These are phyloP conservation scores for Alternaria infectoria DNA, from an alignment of 2,329 filamentous ascomycete genomes.

Conservation along the genomic window DNA sequence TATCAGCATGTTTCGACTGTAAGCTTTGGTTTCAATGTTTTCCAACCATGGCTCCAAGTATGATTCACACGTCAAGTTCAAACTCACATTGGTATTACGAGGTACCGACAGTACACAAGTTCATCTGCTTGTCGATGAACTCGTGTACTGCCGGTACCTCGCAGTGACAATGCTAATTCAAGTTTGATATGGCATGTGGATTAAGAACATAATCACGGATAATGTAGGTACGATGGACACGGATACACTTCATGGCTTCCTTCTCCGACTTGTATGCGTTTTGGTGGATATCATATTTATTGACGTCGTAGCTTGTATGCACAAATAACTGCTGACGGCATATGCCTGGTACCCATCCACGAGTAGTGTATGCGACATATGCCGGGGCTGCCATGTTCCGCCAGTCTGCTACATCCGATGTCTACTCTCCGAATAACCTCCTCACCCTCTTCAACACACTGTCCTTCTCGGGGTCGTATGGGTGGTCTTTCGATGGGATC, in stretches of 20 bases:
- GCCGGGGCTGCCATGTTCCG: neutral
- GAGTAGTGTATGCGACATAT: neutral
- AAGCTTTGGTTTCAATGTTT: neutral
- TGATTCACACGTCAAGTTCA: accelerated
- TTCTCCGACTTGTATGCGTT: neutral
- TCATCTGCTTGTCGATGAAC: neutral
- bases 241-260: neutral
- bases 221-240: conserved; percentile 32
- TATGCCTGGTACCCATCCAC: neutral
- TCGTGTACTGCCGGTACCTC: neutral
- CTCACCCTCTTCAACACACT: conserved; percentile 90
- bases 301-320: neutral
- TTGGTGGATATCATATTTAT: neutral
- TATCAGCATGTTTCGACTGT: neutral
- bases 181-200: conserved; percentile 6
- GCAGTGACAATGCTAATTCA: conserved; percentile 25
- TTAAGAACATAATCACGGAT: neutral
- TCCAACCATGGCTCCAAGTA: neutral
- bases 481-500: conserved; percentile 98
- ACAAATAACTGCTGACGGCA: neutral
- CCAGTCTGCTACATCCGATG: neutral
- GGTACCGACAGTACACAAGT: neutral
- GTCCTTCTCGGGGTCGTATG: conserved; percentile 98
- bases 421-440: conserved; percentile 74
- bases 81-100: neutral